Evolutionary conservation across 352 stramenopile genomes (phyloP).

Genomic region (Pythium angustatum): DNA sequence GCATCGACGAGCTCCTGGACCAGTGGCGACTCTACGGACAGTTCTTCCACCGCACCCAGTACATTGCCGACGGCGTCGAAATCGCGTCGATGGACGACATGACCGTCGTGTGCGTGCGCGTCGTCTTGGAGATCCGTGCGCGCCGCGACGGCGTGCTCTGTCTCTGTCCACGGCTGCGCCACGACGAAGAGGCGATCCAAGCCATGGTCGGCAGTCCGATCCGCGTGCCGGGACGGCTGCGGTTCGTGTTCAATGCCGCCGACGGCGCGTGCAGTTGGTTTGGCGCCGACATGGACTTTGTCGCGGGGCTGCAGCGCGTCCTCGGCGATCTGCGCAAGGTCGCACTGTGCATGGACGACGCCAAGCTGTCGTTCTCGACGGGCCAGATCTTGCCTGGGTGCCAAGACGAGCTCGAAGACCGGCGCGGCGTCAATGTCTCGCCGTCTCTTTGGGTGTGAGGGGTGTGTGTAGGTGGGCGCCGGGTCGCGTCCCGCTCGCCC

Average conservation of each 20-base stretch:
- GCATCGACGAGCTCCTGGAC: conserved; percentile 45
- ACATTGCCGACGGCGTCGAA: conserved; percentile 33
- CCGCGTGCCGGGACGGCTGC: conserved; percentile 42
- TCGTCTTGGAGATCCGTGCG: conserved; percentile 41
- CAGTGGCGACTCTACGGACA: conserved; percentile 57
- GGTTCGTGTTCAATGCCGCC: conserved; percentile 56
- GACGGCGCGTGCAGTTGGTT: conserved; percentile 51
- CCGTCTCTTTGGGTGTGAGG: too few relatives aligned
- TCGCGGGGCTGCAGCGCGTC: conserved; percentile 41
- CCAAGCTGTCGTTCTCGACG: conserved; percentile 55
- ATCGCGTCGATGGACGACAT: conserved; percentile 39
- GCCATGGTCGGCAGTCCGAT: conserved; percentile 45
- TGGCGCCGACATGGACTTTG: conserved; percentile 60
- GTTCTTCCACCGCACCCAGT: conserved; percentile 44
- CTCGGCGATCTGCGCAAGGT: conserved; percentile 52
- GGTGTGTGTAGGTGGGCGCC: too few relatives aligned
- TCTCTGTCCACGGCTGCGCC: conserved; percentile 45
- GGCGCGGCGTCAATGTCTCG: too few relatives aligned
- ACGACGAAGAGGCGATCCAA: conserved; percentile 51
- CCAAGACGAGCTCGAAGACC: too few relatives aligned
- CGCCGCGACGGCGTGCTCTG: conserved; percentile 40
- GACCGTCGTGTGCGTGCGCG: conserved; percentile 51
- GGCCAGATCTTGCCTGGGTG: conserved; percentile 39
- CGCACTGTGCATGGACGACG: conserved; percentile 38
- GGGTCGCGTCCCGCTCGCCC: too few relatives aligned